Evolutionary conservation across 2,329 filamentous ascomycete genomes (phyloP).

Genomic region (Xylaria sp.): DNA sequence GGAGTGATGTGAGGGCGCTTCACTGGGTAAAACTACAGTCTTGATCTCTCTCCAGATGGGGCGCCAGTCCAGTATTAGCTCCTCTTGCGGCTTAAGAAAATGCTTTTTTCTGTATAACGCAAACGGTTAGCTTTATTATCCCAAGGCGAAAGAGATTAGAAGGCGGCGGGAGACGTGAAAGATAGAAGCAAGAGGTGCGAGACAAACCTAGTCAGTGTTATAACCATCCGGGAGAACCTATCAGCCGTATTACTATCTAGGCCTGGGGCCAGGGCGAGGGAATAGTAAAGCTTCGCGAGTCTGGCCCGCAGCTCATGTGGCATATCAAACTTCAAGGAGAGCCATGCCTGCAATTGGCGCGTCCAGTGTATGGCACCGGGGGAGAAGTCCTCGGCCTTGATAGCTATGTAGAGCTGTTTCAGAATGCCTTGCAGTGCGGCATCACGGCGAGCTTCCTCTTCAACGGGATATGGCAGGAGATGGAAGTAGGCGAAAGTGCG

Average conservation of each 20-base stretch:
- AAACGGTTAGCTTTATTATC: slow-evolving; percentile 26
- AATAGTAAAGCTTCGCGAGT: slow-evolving; percentile 92
- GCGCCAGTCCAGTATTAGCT: slow-evolving; percentile 92
- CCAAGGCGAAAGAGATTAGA: slow-evolving; percentile 15
- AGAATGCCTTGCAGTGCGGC: slow-evolving; percentile 86
- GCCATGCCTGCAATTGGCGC: slow-evolving; percentile 92
- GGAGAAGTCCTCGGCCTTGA: slow-evolving; percentile 93
- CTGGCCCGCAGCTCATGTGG: slow-evolving; percentile 83
- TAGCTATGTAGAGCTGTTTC: slow-evolving; percentile 90
- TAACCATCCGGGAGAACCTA: slow-evolving; percentile 96
- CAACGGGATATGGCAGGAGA: slow-evolving; percentile 88
- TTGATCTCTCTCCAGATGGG: slow-evolving; percentile 95
- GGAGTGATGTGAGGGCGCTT: slow-evolving; percentile 75
- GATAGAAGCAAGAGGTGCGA: slow-evolving; percentile 8
- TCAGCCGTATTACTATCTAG: slow-evolving; percentile 85
- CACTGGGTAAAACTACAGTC: slow-evolving; percentile 85
- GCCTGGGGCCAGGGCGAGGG: slow-evolving; percentile 89
- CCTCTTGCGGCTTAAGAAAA: slow-evolving; percentile 89
- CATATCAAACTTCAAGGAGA: slow-evolving; percentile 97
- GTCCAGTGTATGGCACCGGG: slow-evolving; percentile 97
- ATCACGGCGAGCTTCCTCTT: slow-evolving; percentile 81
- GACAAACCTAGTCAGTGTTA: slow-evolving; percentile 89
- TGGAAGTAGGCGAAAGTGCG: slow-evolving; percentile 94
- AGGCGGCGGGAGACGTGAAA: not conserved
- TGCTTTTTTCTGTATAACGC: slow-evolving; percentile 79